These are phyloP conservation scores for Apiotrichum mycotoxinovorans DNA, from an alignment of 1,284 basidiomycete genomes.

Conservation along the genomic window DNA sequence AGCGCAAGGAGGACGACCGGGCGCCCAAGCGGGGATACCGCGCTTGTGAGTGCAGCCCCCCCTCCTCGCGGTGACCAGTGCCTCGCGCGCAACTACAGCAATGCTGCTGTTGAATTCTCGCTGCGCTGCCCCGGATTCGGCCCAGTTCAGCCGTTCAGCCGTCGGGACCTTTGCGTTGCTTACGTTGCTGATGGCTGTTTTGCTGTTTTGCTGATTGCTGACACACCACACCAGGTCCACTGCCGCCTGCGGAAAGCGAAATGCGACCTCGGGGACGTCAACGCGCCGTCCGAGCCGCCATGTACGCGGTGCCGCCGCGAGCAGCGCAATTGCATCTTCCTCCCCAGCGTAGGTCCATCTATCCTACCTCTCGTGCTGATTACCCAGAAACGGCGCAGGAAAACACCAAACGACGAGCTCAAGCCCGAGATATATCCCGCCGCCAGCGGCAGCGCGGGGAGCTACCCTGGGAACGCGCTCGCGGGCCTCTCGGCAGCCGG, in stretches of 20 bases:
- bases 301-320: constrained; percentile 52
- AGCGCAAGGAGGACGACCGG: constrained; percentile 24
- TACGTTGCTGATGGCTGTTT: too few species aligned
- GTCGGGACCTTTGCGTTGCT: too few species aligned
- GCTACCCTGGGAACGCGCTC: background rate
- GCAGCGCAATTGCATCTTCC: constrained; percentile 51
- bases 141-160: background rate
- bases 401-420: constrained; percentile 23
- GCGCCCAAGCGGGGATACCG: constrained; percentile 43
- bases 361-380: background rate
- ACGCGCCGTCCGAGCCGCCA: constrained; percentile 50
- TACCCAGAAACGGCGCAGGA: constrained; percentile 38
- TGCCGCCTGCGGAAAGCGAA: constrained; percentile 50
- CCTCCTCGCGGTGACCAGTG: background rate
- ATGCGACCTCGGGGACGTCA: constrained; percentile 53
- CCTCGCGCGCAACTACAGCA: too few species aligned
- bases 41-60: constrained; percentile 31
- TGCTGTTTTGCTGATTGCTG: too few species aligned
- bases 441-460: background rate
- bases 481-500: background rate
- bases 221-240: constrained; percentile 34
- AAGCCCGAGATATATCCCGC: constrained; percentile 23
- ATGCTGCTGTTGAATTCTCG: background rate
- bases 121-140: too few species aligned
- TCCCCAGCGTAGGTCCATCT: constrained; percentile 38